Percentiles rank a stretch among this genome's conserved stretches.
Evolutionary conservation across 139 green algal species (phyloP).

Genomic region (Picochlorum sp.): DNA sequence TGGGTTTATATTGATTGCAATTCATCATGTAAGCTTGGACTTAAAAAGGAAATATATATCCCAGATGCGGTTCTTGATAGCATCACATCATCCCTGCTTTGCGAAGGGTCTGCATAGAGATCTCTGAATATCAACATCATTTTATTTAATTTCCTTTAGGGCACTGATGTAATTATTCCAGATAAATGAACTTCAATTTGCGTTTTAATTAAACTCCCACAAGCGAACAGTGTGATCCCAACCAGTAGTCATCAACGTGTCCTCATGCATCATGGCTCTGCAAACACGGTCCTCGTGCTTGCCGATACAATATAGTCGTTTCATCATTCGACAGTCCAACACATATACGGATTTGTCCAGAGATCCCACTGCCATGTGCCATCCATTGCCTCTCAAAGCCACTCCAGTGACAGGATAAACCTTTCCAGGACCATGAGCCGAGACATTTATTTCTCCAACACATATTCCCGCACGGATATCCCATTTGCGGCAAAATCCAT

Average conservation of each 20-base stretch:
- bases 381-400: neutral
- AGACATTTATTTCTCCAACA: neutral
- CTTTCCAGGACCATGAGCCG: neutral
- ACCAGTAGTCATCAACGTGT: neutral
- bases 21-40: too few relatives aligned
- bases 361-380: neutral
- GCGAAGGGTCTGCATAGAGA: too few relatives aligned
- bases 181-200: too few relatives aligned
- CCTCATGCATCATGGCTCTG: neutral
- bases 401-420: neutral
- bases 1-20: too few relatives aligned
- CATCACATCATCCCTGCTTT: too few relatives aligned
- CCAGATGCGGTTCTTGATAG: too few relatives aligned
- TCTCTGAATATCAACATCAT: too few relatives aligned
- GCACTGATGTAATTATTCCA: too few relatives aligned
- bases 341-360: constrained; percentile 5
- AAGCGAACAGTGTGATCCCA: neutral
- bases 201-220: neutral
- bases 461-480: neutral
- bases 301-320: neutral
- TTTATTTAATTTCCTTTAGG: too few relatives aligned
- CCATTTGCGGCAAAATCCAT: neutral
- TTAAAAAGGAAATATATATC: too few relatives aligned
- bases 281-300: neutral
- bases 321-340: neutral